These are phyloP conservation scores for Chimonanthus salicifolius DNA, from an alignment of 164 flowering plant genomes.

Conservation along the genomic window DNA sequence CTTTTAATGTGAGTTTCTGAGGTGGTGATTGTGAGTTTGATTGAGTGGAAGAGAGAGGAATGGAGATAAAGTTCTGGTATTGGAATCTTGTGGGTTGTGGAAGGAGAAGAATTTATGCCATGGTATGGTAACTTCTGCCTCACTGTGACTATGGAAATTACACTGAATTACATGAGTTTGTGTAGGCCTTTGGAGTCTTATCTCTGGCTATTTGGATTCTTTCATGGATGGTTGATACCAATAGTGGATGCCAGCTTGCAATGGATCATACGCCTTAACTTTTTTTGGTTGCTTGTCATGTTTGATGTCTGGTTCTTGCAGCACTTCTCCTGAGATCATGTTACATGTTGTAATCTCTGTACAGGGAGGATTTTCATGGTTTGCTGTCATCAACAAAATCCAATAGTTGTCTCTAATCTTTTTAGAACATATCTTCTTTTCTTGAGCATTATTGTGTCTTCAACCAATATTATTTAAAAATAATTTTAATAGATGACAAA, in stretches of 20 bases:
- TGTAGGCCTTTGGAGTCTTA: background rate
- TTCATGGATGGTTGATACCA: background rate
- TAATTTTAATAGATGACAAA: too few species aligned
- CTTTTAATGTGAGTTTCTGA: background rate
- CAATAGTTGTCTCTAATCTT: too few species aligned
- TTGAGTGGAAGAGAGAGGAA: conserved; percentile 1
- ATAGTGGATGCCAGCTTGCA: background rate
- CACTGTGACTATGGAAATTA: background rate
- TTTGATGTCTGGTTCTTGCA: background rate
- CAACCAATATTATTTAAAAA: too few species aligned
- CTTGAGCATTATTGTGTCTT: too few species aligned
- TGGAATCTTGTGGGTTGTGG: background rate
- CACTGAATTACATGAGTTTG: background rate
- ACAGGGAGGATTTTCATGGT: background rate
- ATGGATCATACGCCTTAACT: background rate
- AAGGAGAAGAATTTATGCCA: background rate
- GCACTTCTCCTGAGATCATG: background rate
- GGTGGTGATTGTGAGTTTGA: background rate
- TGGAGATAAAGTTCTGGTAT: background rate
- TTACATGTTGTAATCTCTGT: background rate
- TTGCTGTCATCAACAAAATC: background rate
- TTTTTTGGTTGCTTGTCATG: background rate
- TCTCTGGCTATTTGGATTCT: background rate
- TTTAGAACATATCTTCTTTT: too few species aligned
- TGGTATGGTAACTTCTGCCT: background rate